These are phyloP conservation scores for Orbilia brochopaga DNA, from an alignment of 2,329 filamentous ascomycete species.

Conservation along the genomic window DNA sequence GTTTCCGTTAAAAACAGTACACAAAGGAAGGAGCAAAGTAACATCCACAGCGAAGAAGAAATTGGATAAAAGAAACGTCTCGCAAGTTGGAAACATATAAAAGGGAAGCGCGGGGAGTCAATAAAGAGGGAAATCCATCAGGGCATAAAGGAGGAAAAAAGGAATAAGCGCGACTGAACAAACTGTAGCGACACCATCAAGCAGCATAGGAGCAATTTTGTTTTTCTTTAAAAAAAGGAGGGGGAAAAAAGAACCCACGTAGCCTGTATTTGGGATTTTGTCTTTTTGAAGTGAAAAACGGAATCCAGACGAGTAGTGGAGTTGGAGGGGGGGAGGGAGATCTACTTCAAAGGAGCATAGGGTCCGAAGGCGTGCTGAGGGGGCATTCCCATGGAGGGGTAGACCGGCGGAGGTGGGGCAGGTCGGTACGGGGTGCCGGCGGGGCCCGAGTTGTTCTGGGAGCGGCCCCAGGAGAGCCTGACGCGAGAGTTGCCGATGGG, in stretches of 20 bases:
- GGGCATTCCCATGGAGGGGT: conserved; percentile 68
- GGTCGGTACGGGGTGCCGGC: conserved; percentile 97
- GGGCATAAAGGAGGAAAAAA: conserved; percentile 33
- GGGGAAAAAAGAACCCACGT: conserved; percentile 39
- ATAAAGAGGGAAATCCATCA: conserved; percentile 33
- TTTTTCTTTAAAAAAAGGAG: neutral
- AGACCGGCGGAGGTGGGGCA: conserved; percentile 79
- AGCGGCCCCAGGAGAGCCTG: conserved; percentile 94
- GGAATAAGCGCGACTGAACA: conserved; percentile 23
- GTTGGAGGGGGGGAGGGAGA: conserved; percentile 33
- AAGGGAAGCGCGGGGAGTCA: conserved; percentile 15
- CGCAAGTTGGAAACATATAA: conserved; percentile 14
- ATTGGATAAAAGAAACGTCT: neutral
- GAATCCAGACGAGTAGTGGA: neutral
- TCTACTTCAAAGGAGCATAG: conserved; percentile 56
- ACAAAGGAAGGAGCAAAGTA: conserved; percentile 46
- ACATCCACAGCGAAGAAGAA: conserved; percentile 44
- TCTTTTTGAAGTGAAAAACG: conserved; percentile 11
- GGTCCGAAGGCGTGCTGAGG: conserved; percentile 54
- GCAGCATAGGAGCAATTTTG: conserved; percentile 26
- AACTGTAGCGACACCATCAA: conserved; percentile 27
- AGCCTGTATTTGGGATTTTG: conserved; percentile 48
- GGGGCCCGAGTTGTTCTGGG: conserved; percentile 96
- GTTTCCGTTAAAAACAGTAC: conserved; percentile 48
- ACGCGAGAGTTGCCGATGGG: conserved; percentile 98